Evolutionary conservation across 208 protist species (phyloP), one percentile per base, ranked within the genome.

Genomic region (Phytomonas sp.): DNA sequence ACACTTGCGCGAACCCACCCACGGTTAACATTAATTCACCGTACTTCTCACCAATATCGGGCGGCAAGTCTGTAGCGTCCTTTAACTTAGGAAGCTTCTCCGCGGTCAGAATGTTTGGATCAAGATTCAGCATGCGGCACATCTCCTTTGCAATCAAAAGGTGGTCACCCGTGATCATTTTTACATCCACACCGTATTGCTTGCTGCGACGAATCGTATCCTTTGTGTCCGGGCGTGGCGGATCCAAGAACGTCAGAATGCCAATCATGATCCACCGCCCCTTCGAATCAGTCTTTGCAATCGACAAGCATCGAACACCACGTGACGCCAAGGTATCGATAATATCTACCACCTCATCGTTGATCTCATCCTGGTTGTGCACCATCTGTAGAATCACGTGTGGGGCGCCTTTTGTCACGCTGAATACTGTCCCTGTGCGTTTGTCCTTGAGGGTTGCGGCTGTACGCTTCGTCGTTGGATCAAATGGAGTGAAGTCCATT

Each of bases 91-190:
- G 81, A 63, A 97, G 79, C 60, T 82, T 84, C 26, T 88, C 83
- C 30, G 89, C 74, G 26, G 83, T 86, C 60, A 88, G 69, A 70
- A 98, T 92, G 74, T 97, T 93, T 59, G 79, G 80, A 72, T 93
- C 89, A 81, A 98, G 94, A 37, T 95, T 84, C 29, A 98, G 78
- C 79, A 90, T 83, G 52, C 93, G 83, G 29, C 84, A 86, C 66
- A 96, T 98, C 79, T 98, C 95, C 74, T 93, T 93, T 29, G 95
- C 97, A 70, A 98, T 98, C 56, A 95, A 87, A 73, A 84, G 52
- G 77, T 89, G 82, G 76, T 93, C 97, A 49, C 96, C 96, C 33
- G 97, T 98, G 65, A 98, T 97, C 94, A 98, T 98, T 80, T 98
- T 98, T 31, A 98, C 94, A 36, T 87, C 80, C 29, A 98, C 86